Base-by-base conservation (phyloP, 805 yeast genomes). In the Tetrapisispora iriomotensis region DNA sequence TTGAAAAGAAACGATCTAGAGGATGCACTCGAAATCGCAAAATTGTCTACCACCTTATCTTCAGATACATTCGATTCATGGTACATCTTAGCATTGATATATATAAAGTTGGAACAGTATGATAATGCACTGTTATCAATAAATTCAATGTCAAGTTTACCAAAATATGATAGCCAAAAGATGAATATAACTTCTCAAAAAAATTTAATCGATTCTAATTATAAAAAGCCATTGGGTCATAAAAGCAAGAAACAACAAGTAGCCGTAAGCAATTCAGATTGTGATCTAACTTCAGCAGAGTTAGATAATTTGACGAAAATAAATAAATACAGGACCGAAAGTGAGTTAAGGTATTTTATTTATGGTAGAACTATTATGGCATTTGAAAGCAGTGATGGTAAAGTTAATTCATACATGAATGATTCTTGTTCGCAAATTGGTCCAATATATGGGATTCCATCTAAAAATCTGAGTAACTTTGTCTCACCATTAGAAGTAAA, bases 321-420 rank as follows among this genome's bases (percentile, higher is more conserved):
- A 9, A 21, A 28, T 22, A 28, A 22, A 12, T n/a, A 15, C 12
- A 12, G 46, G 27, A 58, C 52, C 37, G 62, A 58, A 28, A 39
- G 40, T 10, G 53, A 59, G 7, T 29, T 59, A 28, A 44, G 44
- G 15, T 45, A 44, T 17, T 37, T 50, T 9, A 49, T 50, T 8
- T 59, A 46, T 39, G 64, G 64, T 13, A 50, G 62, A 34, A 53
- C 55, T 8, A 50, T 55, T 1, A 53, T 59, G 60, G 54, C 60
- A 3, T 49, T 49, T 38, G 50, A 51, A 34, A 43, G 49, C 3
- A 43, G 38, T 20, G 40, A 48, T 14, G 61, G 61, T 10, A 44
- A 41, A 25, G 49, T 50, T 12, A 41, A 44, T 21, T 41, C 48
- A 12, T 42, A 55, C 4, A 56, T 58, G 56, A 51, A 55, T 15